phyloP scores from a whole-genome alignment of 257 asterid genomes.

The Coffea eugenioides region DNA sequence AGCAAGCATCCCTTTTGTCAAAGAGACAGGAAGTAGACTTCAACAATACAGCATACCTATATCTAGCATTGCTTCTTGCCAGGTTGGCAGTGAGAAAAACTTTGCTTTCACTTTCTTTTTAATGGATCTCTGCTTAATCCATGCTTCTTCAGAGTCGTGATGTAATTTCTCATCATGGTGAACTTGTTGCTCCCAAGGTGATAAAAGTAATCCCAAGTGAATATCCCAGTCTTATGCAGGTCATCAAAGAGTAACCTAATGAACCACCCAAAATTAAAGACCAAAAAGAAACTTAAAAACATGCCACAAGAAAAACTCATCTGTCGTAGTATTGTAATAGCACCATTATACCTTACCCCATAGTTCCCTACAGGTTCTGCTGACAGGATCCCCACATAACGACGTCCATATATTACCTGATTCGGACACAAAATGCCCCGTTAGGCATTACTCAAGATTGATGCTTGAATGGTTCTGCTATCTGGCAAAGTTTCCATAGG shows the following conservation, averaged over 20 bases:
- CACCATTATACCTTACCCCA: constrained; percentile 67
- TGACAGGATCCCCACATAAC: constrained; percentile 77
- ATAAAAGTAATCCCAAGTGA: constrained; percentile 80
- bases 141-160: constrained; percentile 62
- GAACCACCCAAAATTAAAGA: constrained; percentile 13
- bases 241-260: constrained; percentile 75
- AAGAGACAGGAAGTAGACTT: neutral
- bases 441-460: neutral
- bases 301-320: neutral
- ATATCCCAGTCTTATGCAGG: constrained; percentile 85
- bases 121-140: constrained; percentile 78
- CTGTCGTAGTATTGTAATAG: neutral
- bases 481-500: neutral
- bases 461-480: neutral
- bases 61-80: neutral
- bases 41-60: neutral
- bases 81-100: neutral
- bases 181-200: constrained; percentile 79
- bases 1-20: neutral
- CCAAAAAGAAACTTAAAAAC: constrained; percentile 5
- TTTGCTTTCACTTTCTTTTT: constrained; percentile 39
- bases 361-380: constrained; percentile 90
- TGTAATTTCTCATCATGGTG: constrained; percentile 68
- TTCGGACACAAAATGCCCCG: constrained; percentile 1
- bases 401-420: constrained; percentile 85